Percentiles rank a stretch among this genome's conserved stretches.
These are phyloP conservation scores for Berberis thunbergii DNA, from an alignment of 164 flowering plant genomes.

Conservation along the genomic window DNA sequence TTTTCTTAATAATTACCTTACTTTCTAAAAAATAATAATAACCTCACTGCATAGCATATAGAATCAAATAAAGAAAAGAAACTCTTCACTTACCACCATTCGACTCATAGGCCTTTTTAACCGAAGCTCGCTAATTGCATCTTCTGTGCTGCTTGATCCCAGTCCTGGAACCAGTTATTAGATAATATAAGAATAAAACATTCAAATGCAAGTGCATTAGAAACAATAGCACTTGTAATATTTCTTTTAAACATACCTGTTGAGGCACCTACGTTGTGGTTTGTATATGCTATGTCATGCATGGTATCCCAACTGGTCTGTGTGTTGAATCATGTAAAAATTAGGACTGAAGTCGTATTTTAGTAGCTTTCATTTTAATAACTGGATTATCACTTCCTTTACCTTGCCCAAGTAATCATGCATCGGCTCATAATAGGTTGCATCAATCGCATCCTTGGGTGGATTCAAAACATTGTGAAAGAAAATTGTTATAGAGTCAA, in stretches of 20 bases:
- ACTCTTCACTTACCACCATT: slow-evolving; percentile 50
- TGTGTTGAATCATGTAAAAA: slow-evolving; percentile 11
- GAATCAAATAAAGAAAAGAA: not conserved
- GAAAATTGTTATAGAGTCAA: slow-evolving; percentile 84
- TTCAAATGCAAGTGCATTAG: not conserved
- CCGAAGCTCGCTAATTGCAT: slow-evolving; percentile 58
- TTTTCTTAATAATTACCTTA: too few relatives aligned
- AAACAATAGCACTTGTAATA: slow-evolving; percentile 2
- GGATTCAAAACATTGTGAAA: slow-evolving; percentile 90
- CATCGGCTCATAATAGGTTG: slow-evolving; percentile 27
- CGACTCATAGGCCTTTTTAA: slow-evolving; percentile 76
- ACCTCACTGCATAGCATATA: not conserved
- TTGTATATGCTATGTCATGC: slow-evolving; percentile 30
- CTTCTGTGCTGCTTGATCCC: slow-evolving; percentile 45
- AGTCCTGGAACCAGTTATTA: slow-evolving; percentile 26
- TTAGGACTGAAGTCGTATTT: not conserved
- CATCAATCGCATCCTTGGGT: slow-evolving; percentile 62
- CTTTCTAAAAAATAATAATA: not conserved
- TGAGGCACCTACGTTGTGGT: slow-evolving; percentile 26
- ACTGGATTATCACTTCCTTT: slow-evolving; percentile 11
- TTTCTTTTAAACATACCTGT: slow-evolving; percentile 29
- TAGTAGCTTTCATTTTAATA: not conserved
- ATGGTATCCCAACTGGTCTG: slow-evolving; percentile 55
- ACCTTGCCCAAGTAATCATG: slow-evolving; percentile 63
- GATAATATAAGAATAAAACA: slow-evolving; percentile 4